A percentile compares a stretch with the other conserved stretches of the same genome.
These are phyloP conservation scores for Sporothrix sp. DNA, from an alignment of 2,329 filamentous ascomycete genomes.

Conservation along the genomic window DNA sequence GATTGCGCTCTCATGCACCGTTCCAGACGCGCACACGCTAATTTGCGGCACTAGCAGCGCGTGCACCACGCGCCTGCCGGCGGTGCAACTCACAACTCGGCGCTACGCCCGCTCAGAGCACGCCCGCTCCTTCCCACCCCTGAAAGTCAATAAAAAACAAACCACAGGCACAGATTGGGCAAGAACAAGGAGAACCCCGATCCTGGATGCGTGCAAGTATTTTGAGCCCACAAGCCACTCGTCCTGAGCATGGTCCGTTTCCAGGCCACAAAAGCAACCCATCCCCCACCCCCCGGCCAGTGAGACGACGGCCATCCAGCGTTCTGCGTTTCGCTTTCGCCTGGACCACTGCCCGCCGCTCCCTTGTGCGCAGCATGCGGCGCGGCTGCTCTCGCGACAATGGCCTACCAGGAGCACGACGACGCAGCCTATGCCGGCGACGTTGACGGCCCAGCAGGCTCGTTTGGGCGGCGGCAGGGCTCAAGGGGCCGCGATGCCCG, in stretches of 20 bases:
- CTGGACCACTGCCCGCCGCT: neutral
- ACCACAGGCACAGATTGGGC: constrained; percentile 7
- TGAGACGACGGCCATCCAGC: constrained; percentile 6
- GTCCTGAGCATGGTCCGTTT: neutral
- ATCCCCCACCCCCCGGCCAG: constrained; percentile 3
- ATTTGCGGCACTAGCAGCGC: constrained; percentile 7
- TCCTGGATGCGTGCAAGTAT: neutral
- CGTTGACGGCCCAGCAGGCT: constrained; percentile 15
- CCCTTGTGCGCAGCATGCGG: constrained; percentile 6
- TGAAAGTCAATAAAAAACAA: constrained; percentile 16
- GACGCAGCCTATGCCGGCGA: constrained; percentile 20
- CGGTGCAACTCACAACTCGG: neutral
- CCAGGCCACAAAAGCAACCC: constrained; percentile 6
- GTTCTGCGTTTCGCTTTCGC: constrained; percentile 2
- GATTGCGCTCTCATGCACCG: constrained; percentile 9
- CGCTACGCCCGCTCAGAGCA: constrained; percentile 1
- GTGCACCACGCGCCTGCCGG: constrained; percentile 7
- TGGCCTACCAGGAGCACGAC: constrained; percentile 17
- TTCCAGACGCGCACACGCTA: constrained; percentile 8
- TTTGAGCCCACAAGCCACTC: neutral
- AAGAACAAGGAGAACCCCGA: constrained; percentile 6
- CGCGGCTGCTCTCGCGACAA: constrained; percentile 11
- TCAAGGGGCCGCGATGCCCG: constrained; percentile 20
- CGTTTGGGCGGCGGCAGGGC: constrained; percentile 18
- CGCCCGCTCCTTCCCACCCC: constrained; percentile 13